Percentiles rank a stretch among this genome's conserved stretches.
Conservation (phyloP, 441 rosid genomes). For the Syzygium syzygioides region DNA sequence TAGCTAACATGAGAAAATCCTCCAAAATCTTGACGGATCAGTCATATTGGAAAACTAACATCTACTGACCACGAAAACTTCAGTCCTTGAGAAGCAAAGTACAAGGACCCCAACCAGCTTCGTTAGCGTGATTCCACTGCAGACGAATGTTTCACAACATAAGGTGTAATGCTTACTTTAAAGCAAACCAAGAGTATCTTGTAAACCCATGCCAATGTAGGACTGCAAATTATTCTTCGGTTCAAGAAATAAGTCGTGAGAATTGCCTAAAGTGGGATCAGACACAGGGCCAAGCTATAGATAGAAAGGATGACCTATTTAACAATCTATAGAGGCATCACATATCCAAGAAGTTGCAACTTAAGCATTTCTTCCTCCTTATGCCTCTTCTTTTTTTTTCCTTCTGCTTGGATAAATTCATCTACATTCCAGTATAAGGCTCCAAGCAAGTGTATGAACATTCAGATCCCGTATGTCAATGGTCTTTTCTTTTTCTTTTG, state of each 20-base stretch:
- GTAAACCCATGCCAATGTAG: background rate
- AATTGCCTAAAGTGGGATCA: background rate
- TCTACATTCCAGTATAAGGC: background rate
- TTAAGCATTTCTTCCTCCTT: background rate
- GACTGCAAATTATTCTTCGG: background rate
- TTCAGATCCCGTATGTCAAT: background rate
- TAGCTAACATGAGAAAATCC: background rate
- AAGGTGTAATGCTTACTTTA: background rate
- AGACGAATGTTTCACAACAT: background rate
- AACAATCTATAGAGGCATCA: background rate
- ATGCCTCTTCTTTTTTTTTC: background rate
- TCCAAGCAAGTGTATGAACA: background rate
- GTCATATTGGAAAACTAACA: background rate
- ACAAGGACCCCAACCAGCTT: slow-evolving; percentile 95
- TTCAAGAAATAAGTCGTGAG: background rate
- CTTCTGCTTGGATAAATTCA: background rate
- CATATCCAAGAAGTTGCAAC: background rate
- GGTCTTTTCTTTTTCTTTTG: background rate
- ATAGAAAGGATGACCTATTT: background rate
- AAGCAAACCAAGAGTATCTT: background rate
- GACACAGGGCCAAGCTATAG: background rate
- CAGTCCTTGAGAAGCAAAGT: slow-evolving; percentile 91
- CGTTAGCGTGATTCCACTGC: slow-evolving; percentile 95
- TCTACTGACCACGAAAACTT: slow-evolving; percentile 86
- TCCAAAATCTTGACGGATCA: background rate